Conservation (phyloP, 306 rosid genomes). For the Cicer arietinum region DNA sequence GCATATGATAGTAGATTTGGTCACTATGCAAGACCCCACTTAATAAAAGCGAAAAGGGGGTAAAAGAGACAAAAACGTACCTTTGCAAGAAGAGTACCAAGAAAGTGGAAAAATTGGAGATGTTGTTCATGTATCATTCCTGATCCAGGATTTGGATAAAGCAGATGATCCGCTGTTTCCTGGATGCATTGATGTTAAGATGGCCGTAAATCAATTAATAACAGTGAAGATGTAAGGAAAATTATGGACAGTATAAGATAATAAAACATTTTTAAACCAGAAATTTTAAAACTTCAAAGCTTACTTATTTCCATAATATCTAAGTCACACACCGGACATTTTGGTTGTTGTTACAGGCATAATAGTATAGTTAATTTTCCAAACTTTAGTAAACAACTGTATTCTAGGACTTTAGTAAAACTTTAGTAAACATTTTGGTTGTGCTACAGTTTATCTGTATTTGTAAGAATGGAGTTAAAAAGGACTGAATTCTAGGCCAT, state of each 20-base stretch:
- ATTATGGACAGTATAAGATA: constrained; percentile 21
- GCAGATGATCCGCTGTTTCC: constrained; percentile 96
- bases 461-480: too few species aligned
- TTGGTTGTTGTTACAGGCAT: background rate
- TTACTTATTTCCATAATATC: constrained; percentile 21
- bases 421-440: too few species aligned
- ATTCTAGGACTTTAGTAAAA: too few species aligned
- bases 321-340: background rate
- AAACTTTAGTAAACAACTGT: constrained; percentile 23
- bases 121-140: constrained; percentile 99
- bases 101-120: constrained; percentile 96
- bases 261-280: constrained; percentile 16
- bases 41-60: constrained; percentile 7
- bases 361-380: constrained; percentile 30
- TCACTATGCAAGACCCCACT: constrained; percentile 26
- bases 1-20: constrained; percentile 2
- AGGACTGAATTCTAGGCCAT: too few species aligned
- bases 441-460: too few species aligned
- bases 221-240: constrained; percentile 33
- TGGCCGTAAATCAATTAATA: constrained; percentile 42
- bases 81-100: constrained; percentile 96
- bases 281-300: constrained; percentile 38
- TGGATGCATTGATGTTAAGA: constrained; percentile 51
- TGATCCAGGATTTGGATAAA: constrained; percentile 98
- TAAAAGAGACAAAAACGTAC: constrained; percentile 44